A percentile compares a stretch with the other conserved stretches of the same genome.
Conservation (phyloP, 139 green algal genomes). For the Micractinium conductrix region DNA sequence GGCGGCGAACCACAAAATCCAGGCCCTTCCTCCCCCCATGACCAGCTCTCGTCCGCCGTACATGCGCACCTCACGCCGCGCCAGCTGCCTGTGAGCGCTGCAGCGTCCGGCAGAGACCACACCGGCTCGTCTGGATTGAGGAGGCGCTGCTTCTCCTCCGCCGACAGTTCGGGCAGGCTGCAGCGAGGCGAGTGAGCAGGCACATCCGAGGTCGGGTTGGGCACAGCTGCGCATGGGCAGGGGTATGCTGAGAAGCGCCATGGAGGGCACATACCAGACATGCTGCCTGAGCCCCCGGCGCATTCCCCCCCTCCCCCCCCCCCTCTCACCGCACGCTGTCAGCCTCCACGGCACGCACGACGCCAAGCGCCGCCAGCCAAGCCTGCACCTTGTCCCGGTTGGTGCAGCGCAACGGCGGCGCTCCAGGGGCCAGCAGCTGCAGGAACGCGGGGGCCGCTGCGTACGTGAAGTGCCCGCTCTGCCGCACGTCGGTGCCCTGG, state of each 20-base stretch:
- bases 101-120: constrained; percentile 17
- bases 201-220: no score
- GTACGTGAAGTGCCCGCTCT: constrained; percentile 67
- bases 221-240: no score
- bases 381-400: constrained; percentile 57
- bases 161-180: constrained; percentile 38
- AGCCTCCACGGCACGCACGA: background rate
- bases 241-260: no score
- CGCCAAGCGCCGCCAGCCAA: constrained; percentile 48
- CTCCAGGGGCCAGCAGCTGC: constrained; percentile 2
- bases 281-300: no score
- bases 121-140: constrained; percentile 36
- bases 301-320: no score
- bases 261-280: no score
- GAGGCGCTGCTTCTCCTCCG: constrained; percentile 34
- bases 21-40: background rate
- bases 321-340: no score
- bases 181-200: background rate
- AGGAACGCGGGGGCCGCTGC: constrained; percentile 42
- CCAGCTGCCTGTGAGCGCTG: background rate
- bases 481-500: constrained; percentile 55
- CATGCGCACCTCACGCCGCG: background rate
- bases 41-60: background rate
- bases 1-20: background rate
- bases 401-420: constrained; percentile 55